Evolutionary conservation across 345 rosid genomes (phyloP).

Genomic region (Conringia planisiliqua): DNA sequence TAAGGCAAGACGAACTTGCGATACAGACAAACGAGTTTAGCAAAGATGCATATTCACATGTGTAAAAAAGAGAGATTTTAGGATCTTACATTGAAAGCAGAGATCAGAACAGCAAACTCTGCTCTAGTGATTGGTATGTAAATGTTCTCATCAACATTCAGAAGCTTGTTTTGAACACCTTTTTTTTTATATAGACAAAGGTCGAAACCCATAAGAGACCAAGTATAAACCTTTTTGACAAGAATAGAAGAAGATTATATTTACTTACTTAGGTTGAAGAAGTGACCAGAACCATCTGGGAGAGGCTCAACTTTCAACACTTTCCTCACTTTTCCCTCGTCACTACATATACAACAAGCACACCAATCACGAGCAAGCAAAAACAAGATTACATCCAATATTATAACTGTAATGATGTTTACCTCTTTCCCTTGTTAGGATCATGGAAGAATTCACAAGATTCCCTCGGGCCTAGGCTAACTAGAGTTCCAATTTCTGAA

Average conservation of each 20-base stretch:
- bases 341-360: constrained; percentile 44
- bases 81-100: constrained; percentile 70
- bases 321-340: constrained; percentile 93
- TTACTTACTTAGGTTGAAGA: constrained; percentile 80
- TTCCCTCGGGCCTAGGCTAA: constrained; percentile 64
- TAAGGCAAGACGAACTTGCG: constrained; percentile 76
- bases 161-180: constrained; percentile 88
- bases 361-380: not conserved
- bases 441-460: constrained; percentile 92
- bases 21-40: constrained; percentile 2
- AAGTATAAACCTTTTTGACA: not conserved
- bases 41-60: not conserved
- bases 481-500: constrained; percentile 69
- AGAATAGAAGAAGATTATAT: constrained; percentile 27
- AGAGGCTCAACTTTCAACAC: constrained; percentile 93
- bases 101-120: constrained; percentile 67
- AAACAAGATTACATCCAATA: not conserved
- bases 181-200: constrained; percentile 1
- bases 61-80: constrained; percentile 3
- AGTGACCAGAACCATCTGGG: constrained; percentile 90
- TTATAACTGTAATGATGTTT: not conserved
- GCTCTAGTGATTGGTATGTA: constrained; percentile 81
- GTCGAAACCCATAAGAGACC: not conserved
- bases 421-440: constrained; percentile 84
- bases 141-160: constrained; percentile 76